These are phyloP conservation scores for Metschnikowia santaceciliae DNA, from an alignment of 805 yeast genomes.

Conservation along the genomic window DNA sequence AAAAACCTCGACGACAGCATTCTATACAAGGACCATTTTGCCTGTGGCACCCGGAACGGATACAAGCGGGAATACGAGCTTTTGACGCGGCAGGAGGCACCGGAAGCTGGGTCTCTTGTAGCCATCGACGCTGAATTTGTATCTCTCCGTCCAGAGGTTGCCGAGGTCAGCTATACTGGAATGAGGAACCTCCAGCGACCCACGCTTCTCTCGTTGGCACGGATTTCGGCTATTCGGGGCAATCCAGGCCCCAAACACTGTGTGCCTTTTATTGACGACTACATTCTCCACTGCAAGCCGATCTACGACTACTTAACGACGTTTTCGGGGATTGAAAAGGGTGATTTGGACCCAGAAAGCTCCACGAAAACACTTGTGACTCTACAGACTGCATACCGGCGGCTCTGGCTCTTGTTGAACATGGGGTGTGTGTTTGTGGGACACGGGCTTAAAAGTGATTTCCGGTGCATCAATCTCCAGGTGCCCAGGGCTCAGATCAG, in stretches of 20 bases:
- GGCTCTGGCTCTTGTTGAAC: constrained; percentile 85
- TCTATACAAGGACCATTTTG: constrained; percentile 70
- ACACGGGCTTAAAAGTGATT: constrained; percentile 88
- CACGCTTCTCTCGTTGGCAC: constrained; percentile 70
- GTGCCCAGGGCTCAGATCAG: constrained; percentile 83
- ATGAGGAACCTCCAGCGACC: constrained; percentile 68
- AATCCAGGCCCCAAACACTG: constrained; percentile 62
- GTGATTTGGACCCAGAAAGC: constrained; percentile 71
- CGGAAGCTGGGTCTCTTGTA: constrained; percentile 67
- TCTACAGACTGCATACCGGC: constrained; percentile 77
- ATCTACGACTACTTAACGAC: constrained; percentile 85
- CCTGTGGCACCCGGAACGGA: constrained; percentile 58
- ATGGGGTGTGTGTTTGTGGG: constrained; percentile 92
- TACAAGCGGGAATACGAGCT: constrained; percentile 61
- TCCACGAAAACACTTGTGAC: constrained; percentile 72
- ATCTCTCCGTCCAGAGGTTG: constrained; percentile 67
- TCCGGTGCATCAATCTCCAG: constrained; percentile 85
- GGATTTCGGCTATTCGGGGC: constrained; percentile 83
- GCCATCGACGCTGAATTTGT: constrained; percentile 99
- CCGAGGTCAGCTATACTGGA: constrained; percentile 75
- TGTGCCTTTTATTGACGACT: constrained; percentile 87
- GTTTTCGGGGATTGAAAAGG: constrained; percentile 90
- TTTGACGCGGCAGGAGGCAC: constrained; percentile 67
- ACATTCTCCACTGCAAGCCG: constrained; percentile 66
- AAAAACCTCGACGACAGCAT: constrained; percentile 53